Percentiles rank a stretch among this genome's conserved stretches.
These are phyloP conservation scores for Gentiana straminea DNA, from an alignment of 257 asterid genomes.

Conservation along the genomic window DNA sequence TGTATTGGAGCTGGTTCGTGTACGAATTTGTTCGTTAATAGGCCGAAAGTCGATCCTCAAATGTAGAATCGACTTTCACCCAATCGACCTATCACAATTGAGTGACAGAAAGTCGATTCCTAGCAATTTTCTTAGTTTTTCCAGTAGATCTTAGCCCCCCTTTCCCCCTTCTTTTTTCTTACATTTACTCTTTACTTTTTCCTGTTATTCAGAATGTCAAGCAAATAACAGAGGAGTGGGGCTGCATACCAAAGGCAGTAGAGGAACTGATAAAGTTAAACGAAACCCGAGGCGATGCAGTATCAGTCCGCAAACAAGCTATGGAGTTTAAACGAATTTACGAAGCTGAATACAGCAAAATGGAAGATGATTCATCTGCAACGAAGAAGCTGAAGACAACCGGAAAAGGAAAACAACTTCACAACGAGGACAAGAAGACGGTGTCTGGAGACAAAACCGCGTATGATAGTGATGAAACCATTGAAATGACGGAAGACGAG, in stretches of 20 bases:
- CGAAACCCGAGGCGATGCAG: slow-evolving; percentile 6
- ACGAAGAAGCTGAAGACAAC: slow-evolving; percentile 19
- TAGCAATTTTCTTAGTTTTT: no score
- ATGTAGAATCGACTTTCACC: no score
- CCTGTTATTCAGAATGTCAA: slow-evolving; percentile 33
- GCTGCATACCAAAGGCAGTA: slow-evolving; percentile 64
- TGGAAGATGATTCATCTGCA: slow-evolving; percentile 22
- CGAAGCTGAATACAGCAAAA: slow-evolving; percentile 51
- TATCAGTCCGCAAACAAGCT: slow-evolving; percentile 41
- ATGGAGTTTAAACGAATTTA: slow-evolving; percentile 57
- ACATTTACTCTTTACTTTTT: neutral
- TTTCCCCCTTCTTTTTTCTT: no score
- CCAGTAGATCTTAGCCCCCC: no score
- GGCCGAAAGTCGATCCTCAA: no score
- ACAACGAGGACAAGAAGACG: slow-evolving; percentile 7
- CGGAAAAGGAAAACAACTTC: slow-evolving; percentile 15
- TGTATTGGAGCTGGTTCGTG: no score
- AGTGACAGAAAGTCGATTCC: no score
- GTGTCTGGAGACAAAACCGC: slow-evolving; percentile 15
- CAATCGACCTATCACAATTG: no score
- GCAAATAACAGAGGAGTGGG: slow-evolving; percentile 63
- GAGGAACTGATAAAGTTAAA: slow-evolving; percentile 61
- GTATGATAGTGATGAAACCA: slow-evolving; percentile 71
- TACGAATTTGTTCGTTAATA: no score
- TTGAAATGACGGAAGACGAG: slow-evolving; percentile 98